Evolutionary conservation across 257 asterid species (phyloP).

Genomic region (Jasminum sambac): DNA sequence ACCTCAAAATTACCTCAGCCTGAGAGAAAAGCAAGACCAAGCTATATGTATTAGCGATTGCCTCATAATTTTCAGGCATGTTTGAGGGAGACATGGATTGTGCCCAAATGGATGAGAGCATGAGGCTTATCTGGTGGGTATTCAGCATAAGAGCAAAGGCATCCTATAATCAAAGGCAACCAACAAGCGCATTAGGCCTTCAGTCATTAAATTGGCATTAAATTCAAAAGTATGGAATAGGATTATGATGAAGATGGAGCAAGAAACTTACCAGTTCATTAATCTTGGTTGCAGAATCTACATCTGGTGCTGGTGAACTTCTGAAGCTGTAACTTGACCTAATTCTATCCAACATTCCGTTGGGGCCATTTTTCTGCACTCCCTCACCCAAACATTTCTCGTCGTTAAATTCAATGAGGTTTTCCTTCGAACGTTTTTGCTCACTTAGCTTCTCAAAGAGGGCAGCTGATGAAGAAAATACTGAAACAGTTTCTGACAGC

Average conservation of each 20-base stretch:
- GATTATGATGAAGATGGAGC: constrained; percentile 17
- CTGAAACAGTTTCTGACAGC: constrained; percentile 90
- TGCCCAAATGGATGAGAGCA: constrained; percentile 87
- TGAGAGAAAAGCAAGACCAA: constrained; percentile 79
- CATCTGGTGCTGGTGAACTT: constrained; percentile 44
- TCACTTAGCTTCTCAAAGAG: constrained; percentile 75
- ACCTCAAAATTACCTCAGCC: constrained; percentile 63
- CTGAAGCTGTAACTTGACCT: constrained; percentile 70
- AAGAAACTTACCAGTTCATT: constrained; percentile 49
- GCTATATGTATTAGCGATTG: constrained; percentile 93
- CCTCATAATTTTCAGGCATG: constrained; percentile 88
- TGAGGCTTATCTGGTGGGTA: constrained; percentile 80
- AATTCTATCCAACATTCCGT: constrained; percentile 65
- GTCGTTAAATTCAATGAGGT: constrained; percentile 26
- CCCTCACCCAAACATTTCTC: constrained; percentile 35
- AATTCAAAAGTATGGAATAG: neutral
- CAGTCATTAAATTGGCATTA: neutral
- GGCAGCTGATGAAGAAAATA: constrained; percentile 94
- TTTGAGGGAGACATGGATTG: constrained; percentile 81
- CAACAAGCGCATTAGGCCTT: neutral
- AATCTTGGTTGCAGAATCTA: constrained; percentile 38
- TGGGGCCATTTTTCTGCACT: constrained; percentile 44
- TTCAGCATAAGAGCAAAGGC: constrained; percentile 75
- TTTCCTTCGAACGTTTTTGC: constrained; percentile 43
- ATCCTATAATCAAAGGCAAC: constrained; percentile 45